These are phyloP conservation scores for Oryza nivara DNA, from an alignment of 176 grass and related monocot genomes.

Conservation along the genomic window DNA sequence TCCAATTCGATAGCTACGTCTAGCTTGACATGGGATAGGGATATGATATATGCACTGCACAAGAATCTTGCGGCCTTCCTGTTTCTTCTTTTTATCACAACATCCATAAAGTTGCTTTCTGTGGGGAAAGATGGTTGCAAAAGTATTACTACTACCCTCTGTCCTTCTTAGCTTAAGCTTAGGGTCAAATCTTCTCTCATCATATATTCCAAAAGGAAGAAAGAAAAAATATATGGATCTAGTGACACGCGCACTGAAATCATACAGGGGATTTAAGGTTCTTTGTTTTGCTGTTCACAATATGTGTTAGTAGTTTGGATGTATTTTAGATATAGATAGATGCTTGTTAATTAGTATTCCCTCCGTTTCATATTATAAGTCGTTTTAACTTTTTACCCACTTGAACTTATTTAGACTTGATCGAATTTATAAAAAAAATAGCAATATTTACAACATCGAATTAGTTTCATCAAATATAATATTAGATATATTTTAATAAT, in stretches of 20 bases:
- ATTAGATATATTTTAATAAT: too few species aligned
- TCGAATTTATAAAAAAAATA: too few species aligned
- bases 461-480: too few species aligned
- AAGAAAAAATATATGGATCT: background rate
- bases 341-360: background rate
- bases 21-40: background rate
- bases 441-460: too few species aligned
- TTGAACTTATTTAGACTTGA: too few species aligned
- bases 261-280: background rate
- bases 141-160: background rate
- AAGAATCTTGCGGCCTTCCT: conserved; percentile 9
- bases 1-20: background rate
- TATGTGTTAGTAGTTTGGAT: background rate
- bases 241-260: background rate
- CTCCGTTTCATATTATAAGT: too few species aligned
- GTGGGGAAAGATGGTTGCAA: background rate
- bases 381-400: too few species aligned
- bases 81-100: background rate
- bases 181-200: background rate
- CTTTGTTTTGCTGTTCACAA: background rate
- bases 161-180: background rate
- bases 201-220: background rate
- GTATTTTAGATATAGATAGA: background rate
- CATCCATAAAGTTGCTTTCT: background rate
- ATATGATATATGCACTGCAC: background rate